Percentiles rank a stretch among this genome's conserved stretches.
Conservation (phyloP, 2,329 filamentous ascomycete species). For the Delphinella strobiligena region DNA sequence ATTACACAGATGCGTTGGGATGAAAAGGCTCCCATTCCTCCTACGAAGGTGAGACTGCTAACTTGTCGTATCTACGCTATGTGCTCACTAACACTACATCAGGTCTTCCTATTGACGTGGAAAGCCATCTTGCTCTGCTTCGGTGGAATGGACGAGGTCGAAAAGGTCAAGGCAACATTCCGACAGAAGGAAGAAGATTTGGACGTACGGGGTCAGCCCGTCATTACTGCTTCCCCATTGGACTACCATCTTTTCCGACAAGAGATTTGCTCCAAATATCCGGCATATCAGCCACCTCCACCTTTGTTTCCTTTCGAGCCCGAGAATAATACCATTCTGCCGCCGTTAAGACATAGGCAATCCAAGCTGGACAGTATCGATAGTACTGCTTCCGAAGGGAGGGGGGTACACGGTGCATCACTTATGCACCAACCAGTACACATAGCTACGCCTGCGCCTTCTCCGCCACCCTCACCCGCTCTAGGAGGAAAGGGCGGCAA, state of each 20-base stretch:
- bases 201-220: slow-evolving; percentile 51
- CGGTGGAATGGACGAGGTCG: slow-evolving; percentile 63
- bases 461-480: slow-evolving; percentile 82
- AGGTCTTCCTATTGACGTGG: slow-evolving; percentile 78
- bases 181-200: slow-evolving; percentile 40
- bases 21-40: slow-evolving; percentile 46
- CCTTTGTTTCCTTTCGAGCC: slow-evolving; percentile 74
- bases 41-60: slow-evolving; percentile 22
- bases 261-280: slow-evolving; percentile 96
- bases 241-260: slow-evolving; percentile 96
- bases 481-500: slow-evolving; percentile 82
- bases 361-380: slow-evolving; percentile 30
- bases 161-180: slow-evolving; percentile 60
- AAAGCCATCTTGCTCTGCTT: slow-evolving; percentile 81
- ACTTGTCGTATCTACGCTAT: too few relatives aligned
- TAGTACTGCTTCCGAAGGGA: slow-evolving; percentile 31
- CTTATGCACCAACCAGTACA: slow-evolving; percentile 94
- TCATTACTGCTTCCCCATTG: slow-evolving; percentile 83
- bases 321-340: slow-evolving; percentile 82
- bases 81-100: slow-evolving; percentile 14
- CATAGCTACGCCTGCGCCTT: slow-evolving; percentile 95
- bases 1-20: slow-evolving; percentile 43
- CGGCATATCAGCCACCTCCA: slow-evolving; percentile 82
- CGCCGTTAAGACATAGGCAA: slow-evolving; percentile 64
- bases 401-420: slow-evolving; percentile 43